Base-by-base conservation (phyloP, 1,284 basidiomycete species). In the Leccinum pallidistipes region DNA sequence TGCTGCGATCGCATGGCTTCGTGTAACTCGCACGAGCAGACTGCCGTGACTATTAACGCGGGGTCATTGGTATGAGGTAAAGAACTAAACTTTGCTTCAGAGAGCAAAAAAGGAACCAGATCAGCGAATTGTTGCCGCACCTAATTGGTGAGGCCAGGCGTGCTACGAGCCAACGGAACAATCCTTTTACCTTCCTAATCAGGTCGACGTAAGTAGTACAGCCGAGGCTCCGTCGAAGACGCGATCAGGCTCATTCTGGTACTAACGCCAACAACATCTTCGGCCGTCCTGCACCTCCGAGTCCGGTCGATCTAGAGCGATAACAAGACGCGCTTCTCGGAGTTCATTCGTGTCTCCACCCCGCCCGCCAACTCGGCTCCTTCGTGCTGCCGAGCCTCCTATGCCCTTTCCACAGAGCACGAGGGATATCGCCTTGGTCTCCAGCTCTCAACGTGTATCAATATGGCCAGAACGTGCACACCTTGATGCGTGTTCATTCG, bases 401-500 rank as follows among this genome's bases (percentile, higher is more conserved):
- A 4, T 69, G 12, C 56, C 55, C 55, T 59, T 60, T 62, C 50
- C 59, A 49, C 55, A 62, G 55, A 52, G 24, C 58, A 54, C 54
- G 71, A 53, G 24, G 57, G 40, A 61, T 54, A 59, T 40, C 56
- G n/a, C 29, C 43, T 45, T 45, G 43, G 18, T 45, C 51, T 52
- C 40, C 21, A 43, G 57, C 51, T 18, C 55, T 18, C 64, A 66
- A 62, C 65, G 63, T 73, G 67, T 38, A 66, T 64, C n/a, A n/a
- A n/a, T n/a, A n/a, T 68, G 60, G 59, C 63, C 49, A 56, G 62
- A 70, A 70, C 71, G 64, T 70, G 68, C 59, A 47, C 27, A 45
- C 53, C 63, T 32, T 60, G 56, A 62, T 67, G 61, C 45, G 50
- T 11, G 32, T 55, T 43, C 52, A 34, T 36, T 14, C 36, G 38